These are phyloP conservation scores for Quambalaria eucalypti DNA, from an alignment of 1,284 basidiomycete genomes.

Conservation along the genomic window DNA sequence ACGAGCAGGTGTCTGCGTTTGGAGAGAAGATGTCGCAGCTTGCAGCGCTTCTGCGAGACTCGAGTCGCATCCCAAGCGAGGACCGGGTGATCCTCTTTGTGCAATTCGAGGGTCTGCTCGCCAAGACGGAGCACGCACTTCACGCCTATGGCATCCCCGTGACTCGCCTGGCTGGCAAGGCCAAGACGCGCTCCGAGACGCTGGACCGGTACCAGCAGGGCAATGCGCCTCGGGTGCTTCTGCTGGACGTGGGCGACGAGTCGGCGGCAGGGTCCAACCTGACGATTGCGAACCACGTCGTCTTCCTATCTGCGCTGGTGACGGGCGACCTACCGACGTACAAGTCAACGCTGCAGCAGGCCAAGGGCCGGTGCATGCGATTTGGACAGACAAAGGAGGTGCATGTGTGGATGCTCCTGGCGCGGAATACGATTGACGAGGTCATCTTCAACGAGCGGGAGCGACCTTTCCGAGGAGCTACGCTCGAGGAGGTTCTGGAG, in stretches of 20 bases:
- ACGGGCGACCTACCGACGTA: conserved; percentile 55
- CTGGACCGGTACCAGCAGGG: conserved; percentile 60
- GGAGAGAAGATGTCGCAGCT: conserved; percentile 81
- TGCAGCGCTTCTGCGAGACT: conserved; percentile 61
- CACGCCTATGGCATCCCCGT: conserved; percentile 63
- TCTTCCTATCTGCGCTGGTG: conserved; percentile 83
- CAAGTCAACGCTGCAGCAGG: conserved; percentile 29
- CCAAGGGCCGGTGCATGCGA: conserved; percentile 22
- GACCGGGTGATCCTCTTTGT: conserved; percentile 84
- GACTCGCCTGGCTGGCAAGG: conserved; percentile 71
- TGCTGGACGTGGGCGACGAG: conserved; percentile 86
- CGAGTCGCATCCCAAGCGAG: conserved; percentile 61
- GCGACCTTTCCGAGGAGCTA: too few relatives aligned
- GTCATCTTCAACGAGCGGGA: conserved; percentile 23
- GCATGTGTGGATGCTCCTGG: conserved; percentile 19
- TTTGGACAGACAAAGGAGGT: conserved; percentile 33
- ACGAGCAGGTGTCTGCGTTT: conserved; percentile 60
- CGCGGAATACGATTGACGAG: conserved; percentile 28
- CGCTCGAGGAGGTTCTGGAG: too few relatives aligned
- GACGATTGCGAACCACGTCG: conserved; percentile 84
- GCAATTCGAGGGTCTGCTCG: conserved; percentile 84
- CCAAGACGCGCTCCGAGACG: conserved; percentile 42
- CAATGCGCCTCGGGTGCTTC: conserved; percentile 60
- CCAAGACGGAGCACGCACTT: conserved; percentile 77
- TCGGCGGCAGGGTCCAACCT: conserved; percentile 86